Evolutionary conservation across 73 alveolate genomes (phyloP).

Genomic region (Paramecium tetraurelia): DNA sequence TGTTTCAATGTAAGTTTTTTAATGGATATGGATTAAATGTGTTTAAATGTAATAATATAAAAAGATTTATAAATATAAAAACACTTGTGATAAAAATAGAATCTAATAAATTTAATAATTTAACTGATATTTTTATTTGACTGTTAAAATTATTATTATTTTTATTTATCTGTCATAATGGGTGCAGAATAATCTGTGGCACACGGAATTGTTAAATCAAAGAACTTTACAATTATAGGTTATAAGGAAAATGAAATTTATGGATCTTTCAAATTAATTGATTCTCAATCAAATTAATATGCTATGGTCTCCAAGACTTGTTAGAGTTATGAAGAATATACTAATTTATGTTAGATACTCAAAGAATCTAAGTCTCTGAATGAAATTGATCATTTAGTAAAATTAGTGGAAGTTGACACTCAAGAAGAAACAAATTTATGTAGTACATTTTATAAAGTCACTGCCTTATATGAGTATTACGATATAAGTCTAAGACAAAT

Average conservation of each 20-base stretch:
- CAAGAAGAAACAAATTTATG: slow-evolving; percentile 29
- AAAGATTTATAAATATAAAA: background rate
- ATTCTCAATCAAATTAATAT: background rate
- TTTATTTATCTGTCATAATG: background rate
- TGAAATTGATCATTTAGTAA: background rate
- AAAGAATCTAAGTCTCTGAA: background rate
- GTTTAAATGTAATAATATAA: background rate
- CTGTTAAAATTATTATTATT: background rate
- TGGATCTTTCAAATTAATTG: slow-evolving; percentile 29
- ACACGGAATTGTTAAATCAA: background rate
- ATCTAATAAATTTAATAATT: background rate
- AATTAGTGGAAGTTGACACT: slow-evolving; percentile 15
- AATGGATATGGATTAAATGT: background rate
- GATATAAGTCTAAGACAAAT: background rate
- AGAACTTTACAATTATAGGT: background rate
- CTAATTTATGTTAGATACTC: background rate
- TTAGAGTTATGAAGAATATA: background rate
- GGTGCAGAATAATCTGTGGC: background rate
- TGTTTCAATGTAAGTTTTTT: too few species aligned
- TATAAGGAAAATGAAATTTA: background rate
- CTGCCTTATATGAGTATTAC: slow-evolving; percentile 37
- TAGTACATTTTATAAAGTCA: slow-evolving; percentile 11
- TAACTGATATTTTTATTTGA: background rate
- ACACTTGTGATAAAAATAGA: background rate
- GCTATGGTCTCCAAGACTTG: slow-evolving; percentile 43